Evolutionary conservation across 2,329 filamentous ascomycete species (phyloP), one percentile per base, ranked within the genome.

Genomic region (Achaetomium macrosporum): DNA sequence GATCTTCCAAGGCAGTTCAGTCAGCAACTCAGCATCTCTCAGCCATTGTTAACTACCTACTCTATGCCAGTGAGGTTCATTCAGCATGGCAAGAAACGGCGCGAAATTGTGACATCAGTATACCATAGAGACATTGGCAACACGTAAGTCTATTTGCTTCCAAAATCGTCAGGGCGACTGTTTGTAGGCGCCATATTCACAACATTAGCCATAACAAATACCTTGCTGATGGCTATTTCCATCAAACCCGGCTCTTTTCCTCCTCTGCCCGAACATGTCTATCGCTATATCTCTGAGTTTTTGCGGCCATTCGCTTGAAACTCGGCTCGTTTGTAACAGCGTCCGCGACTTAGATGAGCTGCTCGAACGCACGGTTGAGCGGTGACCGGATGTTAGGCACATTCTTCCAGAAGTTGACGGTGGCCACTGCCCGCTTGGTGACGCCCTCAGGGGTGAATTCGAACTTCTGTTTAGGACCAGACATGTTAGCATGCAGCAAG

Each of bases 401-500:
- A 62, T 86, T 88, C 87, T 96, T 97, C 87, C 90, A 99, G 84
- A 96, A 99, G 71, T 97, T 84, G 67, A 97, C 78, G 60, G 93
- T 99, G 64, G 87, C 86, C 59, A 90, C 73, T 57, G 92, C 93
- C 66, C 93, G 90, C 87, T 97, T 96, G 76, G 88, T 79, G 71
- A 99, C 88, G 62, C 93, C 93, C 76, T 96, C 92, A 50, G 93
- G 88, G 46, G 92, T 99, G 80, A 99, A 97, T 75, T 97, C 93
- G 76, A 99, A 99, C 83, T 96, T 97, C 88, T 95, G 66, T 65
- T 68, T 47, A 53, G 20, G 35, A 20, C 47, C 64, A 78, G 69
- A 54, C 61, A 45, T 41, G 48, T 63, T 55, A 59, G 47, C 30
- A 60, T 29, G 20, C 3, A 15, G 51, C 36, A 41, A 41, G 40